phyloP scores from a whole-genome alignment of 2,329 filamentous ascomycete genomes.

The Pseudodiploospora longispora region DNA sequence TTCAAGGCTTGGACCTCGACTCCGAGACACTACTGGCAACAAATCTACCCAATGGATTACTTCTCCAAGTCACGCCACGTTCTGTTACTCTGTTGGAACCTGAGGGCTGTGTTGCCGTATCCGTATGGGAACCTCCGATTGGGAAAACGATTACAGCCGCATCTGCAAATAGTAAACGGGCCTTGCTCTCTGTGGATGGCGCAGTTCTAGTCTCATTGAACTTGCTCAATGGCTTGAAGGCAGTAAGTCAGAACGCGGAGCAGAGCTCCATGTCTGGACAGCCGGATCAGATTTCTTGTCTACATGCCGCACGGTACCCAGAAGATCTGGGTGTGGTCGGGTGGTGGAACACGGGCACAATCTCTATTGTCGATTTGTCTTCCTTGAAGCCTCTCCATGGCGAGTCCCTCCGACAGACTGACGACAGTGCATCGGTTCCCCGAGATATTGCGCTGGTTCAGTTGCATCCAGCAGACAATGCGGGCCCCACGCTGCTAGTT shows the following conservation, averaged over 20 bases:
- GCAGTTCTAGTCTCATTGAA: conserved; percentile 62
- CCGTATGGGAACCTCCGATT: conserved; percentile 47
- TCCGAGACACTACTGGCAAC: conserved; percentile 63
- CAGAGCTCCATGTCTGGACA: conserved; percentile 30
- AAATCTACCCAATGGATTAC: conserved; percentile 53
- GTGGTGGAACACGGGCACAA: conserved; percentile 76
- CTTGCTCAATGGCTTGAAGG: conserved; percentile 48
- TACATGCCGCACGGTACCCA: conserved; percentile 62
- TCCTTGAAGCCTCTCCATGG: conserved; percentile 59
- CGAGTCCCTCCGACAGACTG: conserved; percentile 49
- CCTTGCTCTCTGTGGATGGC: conserved; percentile 70
- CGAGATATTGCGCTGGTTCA: conserved; percentile 74
- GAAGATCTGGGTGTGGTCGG: conserved; percentile 67
- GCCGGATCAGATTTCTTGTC: conserved; percentile 71
- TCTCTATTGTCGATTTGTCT: conserved; percentile 64
- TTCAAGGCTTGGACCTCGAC: conserved; percentile 61
- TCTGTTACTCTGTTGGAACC: conserved; percentile 55
- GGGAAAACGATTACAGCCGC: conserved; percentile 64
- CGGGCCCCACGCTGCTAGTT: conserved; percentile 70
- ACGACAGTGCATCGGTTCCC: conserved; percentile 70
- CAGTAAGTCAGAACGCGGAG: conserved; percentile 52
- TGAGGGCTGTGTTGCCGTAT: conserved; percentile 44
- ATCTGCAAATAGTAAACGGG: conserved; percentile 61
- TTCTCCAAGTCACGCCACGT: conserved; percentile 70
- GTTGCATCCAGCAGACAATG: conserved; percentile 53